Percentiles rank a stretch among this genome's conserved stretches.
These are phyloP conservation scores for Smithsoniella earleae DNA, from an alignment of 163 green algal species.

Conservation along the genomic window DNA sequence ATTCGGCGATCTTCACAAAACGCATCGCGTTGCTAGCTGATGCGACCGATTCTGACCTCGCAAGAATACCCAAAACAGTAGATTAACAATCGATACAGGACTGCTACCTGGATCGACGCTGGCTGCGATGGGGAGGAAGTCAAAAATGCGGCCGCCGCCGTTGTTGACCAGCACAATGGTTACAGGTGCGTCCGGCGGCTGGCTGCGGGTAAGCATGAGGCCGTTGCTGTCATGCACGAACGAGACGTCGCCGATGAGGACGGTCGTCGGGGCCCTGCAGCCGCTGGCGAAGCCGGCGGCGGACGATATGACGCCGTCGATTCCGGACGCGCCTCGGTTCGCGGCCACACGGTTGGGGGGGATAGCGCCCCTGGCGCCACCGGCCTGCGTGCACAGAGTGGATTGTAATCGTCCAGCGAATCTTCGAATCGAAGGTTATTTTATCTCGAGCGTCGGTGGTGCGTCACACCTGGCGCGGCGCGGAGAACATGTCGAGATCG, in stretches of 20 bases:
- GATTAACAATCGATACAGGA: no score
- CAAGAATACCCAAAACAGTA: no score
- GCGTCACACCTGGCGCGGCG: not conserved
- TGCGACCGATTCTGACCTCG: no score
- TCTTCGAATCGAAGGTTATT: no score
- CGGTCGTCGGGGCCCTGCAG: conserved; percentile 54
- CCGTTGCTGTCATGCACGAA: conserved; percentile 96
- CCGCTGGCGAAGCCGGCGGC: conserved; percentile 73
- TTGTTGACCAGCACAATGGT: conserved; percentile 96
- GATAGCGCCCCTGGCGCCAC: not conserved
- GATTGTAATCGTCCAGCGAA: no score
- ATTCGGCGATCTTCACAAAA: no score
- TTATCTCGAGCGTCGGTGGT: no score
- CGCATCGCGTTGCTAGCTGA: no score
- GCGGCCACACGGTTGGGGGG: conserved; percentile 51
- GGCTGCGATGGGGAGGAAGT: conserved; percentile 80
- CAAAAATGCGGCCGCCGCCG: conserved; percentile 88
- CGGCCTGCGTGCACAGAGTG: no score
- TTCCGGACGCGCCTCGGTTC: conserved; percentile 89
- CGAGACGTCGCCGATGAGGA: conserved; percentile 89
- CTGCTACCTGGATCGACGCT: conserved; percentile 45
- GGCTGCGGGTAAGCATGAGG: conserved; percentile 71
- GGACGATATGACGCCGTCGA: conserved; percentile 85
- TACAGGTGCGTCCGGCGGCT: conserved; percentile 65
- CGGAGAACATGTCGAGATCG: conserved; percentile 89